Conservation (phyloP, 768 basidiomycete species). For the Leucocoprinus leucothites region DNA sequence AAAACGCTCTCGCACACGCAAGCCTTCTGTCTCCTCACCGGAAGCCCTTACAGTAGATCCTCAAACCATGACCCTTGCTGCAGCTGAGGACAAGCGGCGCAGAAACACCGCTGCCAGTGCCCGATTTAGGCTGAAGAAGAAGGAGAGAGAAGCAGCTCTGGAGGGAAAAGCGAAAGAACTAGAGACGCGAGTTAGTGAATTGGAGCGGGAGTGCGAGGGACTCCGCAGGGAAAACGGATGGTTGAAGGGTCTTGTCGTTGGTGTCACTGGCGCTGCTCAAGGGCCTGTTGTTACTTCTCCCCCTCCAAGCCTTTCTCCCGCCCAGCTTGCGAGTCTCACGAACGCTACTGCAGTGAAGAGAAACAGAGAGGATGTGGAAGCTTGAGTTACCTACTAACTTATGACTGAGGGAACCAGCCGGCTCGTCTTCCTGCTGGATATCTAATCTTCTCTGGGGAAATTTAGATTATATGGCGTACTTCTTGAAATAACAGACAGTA, state of each 20-base stretch:
- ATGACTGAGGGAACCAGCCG: too few species aligned
- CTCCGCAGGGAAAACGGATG: constrained; percentile 88
- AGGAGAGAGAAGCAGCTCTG: constrained; percentile 88
- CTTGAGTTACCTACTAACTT: not conserved
- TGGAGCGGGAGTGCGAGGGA: constrained; percentile 90
- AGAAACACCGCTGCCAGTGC: constrained; percentile 92
- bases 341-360: constrained; percentile 25
- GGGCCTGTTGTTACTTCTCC: constrained; percentile 26
- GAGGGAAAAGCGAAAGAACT: constrained; percentile 85
- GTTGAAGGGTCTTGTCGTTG: constrained; percentile 87
- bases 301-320: constrained; percentile 19
- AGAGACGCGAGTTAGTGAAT: constrained; percentile 69
- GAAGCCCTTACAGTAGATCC: constrained; percentile 23
- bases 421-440: not conserved
- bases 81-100: constrained; percentile 88
- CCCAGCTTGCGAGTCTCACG: constrained; percentile 9
- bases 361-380: constrained; percentile 27
- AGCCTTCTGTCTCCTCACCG: constrained; percentile 38
- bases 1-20: constrained; percentile 59
- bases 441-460: not conserved
- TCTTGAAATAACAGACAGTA: not conserved
- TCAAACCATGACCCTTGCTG: constrained; percentile 31
- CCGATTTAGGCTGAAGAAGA: constrained; percentile 93
- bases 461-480: too few species aligned
- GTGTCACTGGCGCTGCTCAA: constrained; percentile 72